A percentile compares a stretch with the other conserved stretches of the same genome.
Evolutionary conservation across 768 basidiomycete genomes (phyloP).

Genomic region (Calocera viscosa): DNA sequence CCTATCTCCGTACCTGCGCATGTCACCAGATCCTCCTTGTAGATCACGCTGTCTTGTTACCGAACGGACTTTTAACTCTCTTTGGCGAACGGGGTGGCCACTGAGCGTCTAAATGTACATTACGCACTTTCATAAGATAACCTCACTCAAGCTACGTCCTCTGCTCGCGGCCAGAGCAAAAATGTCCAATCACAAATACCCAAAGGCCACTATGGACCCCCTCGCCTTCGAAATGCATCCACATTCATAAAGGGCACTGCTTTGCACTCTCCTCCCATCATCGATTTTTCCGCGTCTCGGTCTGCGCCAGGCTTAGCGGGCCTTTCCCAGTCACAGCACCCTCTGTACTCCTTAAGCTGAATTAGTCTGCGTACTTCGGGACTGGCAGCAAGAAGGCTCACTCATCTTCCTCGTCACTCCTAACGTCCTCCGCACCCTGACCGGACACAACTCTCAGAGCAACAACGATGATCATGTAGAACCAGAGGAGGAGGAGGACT

Average conservation of each 20-base stretch:
- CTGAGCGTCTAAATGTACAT: neutral
- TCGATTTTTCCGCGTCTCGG: neutral
- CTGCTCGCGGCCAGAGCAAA: neutral
- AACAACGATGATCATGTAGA: constrained; percentile 68
- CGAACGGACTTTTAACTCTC: too few species aligned
- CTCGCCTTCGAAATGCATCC: neutral
- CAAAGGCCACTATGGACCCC: neutral
- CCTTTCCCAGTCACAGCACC: neutral
- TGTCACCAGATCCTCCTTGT: too few species aligned
- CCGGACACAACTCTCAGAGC: constrained; percentile 71
- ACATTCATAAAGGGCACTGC: neutral
- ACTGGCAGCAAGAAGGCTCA: neutral
- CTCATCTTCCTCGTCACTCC: constrained; percentile 65
- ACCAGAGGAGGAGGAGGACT: constrained; percentile 59
- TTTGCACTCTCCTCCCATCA: constrained; percentile 19
- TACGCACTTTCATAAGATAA: neutral
- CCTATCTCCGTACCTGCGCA: too few species aligned
- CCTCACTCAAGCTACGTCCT: neutral
- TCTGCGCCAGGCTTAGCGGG: too few species aligned
- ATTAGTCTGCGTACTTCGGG: neutral
- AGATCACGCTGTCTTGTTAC: too few species aligned
- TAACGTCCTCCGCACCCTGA: constrained; percentile 62
- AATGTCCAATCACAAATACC: constrained; percentile 2
- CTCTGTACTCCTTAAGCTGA: neutral
- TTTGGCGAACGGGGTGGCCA: too few species aligned